Percentiles rank a stretch among this genome's conserved stretches.
Conservation (phyloP, 73 alveolate species). For the Paramecium sonneborni region DNA sequence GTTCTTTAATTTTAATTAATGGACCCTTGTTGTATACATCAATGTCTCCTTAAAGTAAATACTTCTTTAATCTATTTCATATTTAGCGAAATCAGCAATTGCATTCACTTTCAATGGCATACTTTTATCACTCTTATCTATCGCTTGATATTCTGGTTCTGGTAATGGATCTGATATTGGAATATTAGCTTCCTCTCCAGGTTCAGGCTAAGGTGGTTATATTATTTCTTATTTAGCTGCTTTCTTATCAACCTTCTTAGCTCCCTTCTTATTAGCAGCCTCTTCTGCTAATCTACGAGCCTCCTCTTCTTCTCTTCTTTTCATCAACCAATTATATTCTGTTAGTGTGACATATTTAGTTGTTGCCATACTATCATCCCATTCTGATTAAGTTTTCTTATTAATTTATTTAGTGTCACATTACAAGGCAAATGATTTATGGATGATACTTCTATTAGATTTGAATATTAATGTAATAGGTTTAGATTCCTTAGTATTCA, state of each 20-base stretch:
- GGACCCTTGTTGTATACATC: constrained; percentile 95
- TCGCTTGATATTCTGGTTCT: constrained; percentile 87
- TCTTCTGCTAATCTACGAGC: constrained; percentile 93
- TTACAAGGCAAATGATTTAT: constrained; percentile 80
- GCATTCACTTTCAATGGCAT: constrained; percentile 89
- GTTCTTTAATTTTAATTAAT: constrained; percentile 91
- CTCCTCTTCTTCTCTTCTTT: constrained; percentile 94
- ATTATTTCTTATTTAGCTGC: constrained; percentile 73
- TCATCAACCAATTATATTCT: constrained; percentile 90
- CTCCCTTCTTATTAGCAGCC: constrained; percentile 93
- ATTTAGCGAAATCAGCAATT: constrained; percentile 93
- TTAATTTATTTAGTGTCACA: constrained; percentile 90
- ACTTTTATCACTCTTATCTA: constrained; percentile 93
- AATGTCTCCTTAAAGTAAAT: constrained; percentile 94
- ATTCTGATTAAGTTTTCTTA: constrained; percentile 85
- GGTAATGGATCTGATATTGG: constrained; percentile 90
- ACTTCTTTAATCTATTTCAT: constrained; percentile 90
- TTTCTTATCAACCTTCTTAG: constrained; percentile 83
- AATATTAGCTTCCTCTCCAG: constrained; percentile 94
- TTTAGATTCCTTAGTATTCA: constrained; percentile 88
- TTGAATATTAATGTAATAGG: constrained; percentile 85
- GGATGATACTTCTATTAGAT: constrained; percentile 84
- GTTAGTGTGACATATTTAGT: constrained; percentile 91
- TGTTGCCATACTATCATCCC: constrained; percentile 96
- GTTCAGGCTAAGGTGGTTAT: constrained; percentile 63